Evolutionary conservation across 176 grass and related monocot genomes (phyloP), one percentile per base, ranked within the genome.

Genomic region (Phoenix dactylifera): DNA sequence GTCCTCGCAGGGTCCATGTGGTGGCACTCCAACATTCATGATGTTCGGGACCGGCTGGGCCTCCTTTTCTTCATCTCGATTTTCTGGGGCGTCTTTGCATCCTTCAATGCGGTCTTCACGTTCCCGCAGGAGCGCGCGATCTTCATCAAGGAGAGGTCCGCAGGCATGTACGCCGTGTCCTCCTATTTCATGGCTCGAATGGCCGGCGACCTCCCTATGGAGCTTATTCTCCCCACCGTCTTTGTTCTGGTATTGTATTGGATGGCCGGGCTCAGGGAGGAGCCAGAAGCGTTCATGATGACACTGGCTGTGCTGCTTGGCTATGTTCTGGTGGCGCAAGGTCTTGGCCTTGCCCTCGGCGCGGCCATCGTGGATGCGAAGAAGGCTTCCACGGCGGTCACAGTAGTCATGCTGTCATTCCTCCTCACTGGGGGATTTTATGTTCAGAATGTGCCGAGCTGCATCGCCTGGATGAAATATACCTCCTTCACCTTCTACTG

Each of bases 51-150:
- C 78, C 79, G 94, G 1, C 79, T 98, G 12, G 94, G 94, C 15
- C 88, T 98, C 5, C 88, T 98, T 71, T 98, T 98, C 75, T 98
- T 98, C 88, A 66, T 93, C 32, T 86, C 88, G 82, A 98, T 98
- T 71, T 98, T 98, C 76, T 98, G 94, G 94, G 94, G 94, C 1
- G 94, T 98, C 35, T 98, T 93, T 72, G 79, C 94, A 18, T 93
- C 88, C 58, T 98, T 98, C 84, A 92, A 98, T 72, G 70, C 84
- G 22, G 94, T 98, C 0, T 98, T 98, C 76, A 81, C 94, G 0
- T 98, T 98, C 84, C 88, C 94, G 14, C 82, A 85, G 54, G 88
- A 98, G 26, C 64, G 85, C 0, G 84, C 94, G 0, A 76, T 98
- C 1, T 81, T 98, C 0, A 55, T 76, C 0, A 82, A 89, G 7